Percentiles rank a stretch among this genome's conserved stretches.
Evolutionary conservation across 2,329 filamentous ascomycete genomes (phyloP).

Genomic region (Podosphaera xanthii): DNA sequence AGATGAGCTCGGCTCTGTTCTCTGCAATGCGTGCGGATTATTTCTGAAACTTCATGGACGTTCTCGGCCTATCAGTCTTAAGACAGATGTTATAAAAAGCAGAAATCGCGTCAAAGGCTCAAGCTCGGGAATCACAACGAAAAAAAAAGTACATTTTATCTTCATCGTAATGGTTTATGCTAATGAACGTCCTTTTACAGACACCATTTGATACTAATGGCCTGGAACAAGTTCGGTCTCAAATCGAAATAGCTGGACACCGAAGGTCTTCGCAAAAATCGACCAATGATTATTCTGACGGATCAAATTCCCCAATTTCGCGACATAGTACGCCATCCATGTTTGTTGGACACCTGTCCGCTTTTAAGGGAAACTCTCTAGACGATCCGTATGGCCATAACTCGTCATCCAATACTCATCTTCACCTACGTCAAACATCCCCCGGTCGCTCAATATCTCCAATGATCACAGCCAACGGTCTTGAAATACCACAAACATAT

Average conservation of each 20-base stretch:
- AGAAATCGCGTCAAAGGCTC: conserved; percentile 90
- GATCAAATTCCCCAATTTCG: conserved; percentile 56
- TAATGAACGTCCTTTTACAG: conserved; percentile 13
- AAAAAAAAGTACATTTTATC: conserved; percentile 46
- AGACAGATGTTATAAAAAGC: conserved; percentile 99
- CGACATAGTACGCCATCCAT: conserved; percentile 58
- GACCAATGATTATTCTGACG: conserved; percentile 48
- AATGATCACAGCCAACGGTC: conserved; percentile 32
- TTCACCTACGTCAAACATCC: conserved; percentile 32
- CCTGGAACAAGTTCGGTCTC: conserved; percentile 30
- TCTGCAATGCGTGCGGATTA: conserved; percentile 95
- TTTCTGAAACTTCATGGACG: conserved; percentile 94
- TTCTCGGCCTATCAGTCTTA: conserved; percentile 80
- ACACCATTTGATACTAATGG: conserved; percentile 29
- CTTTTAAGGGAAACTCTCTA: conserved; percentile 51
- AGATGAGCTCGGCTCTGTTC: conserved; percentile 83
- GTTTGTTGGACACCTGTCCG: conserved; percentile 50
- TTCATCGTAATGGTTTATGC: background rate
- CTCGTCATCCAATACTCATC: conserved; percentile 25
- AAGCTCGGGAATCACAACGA: conserved; percentile 50
- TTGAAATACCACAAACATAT: conserved; percentile 53
- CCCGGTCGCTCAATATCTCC: conserved; percentile 29
- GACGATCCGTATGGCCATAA: conserved; percentile 41
- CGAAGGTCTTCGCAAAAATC: conserved; percentile 48
- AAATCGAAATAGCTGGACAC: conserved; percentile 31